Percentiles rank a stretch among this genome's conserved stretches.
phyloP scores from a whole-genome alignment of 805 yeast species.

The Yarrowia keelungensis region DNA sequence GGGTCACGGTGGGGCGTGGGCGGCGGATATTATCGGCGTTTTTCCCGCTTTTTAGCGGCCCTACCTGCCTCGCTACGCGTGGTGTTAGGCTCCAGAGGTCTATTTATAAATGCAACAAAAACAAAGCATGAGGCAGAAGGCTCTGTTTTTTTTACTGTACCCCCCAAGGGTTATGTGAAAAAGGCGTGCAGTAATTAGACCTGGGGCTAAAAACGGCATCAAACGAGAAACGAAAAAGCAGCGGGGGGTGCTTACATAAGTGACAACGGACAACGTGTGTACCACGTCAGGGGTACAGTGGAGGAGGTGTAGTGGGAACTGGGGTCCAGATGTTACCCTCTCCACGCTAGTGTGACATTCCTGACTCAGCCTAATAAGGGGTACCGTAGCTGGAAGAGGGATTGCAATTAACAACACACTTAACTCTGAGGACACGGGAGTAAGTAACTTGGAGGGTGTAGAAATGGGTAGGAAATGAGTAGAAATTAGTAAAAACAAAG shows the following conservation, averaged over 20 bases:
- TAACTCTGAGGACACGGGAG: too few species aligned
- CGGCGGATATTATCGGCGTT: not conserved
- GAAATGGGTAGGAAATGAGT: too few species aligned
- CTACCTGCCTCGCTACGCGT: too few species aligned
- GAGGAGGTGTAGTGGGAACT: too few species aligned
- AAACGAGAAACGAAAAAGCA: not conserved
- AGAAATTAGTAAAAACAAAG: too few species aligned
- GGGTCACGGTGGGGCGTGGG: not conserved
- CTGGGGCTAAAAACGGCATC: constrained; percentile 1
- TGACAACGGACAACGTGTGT: too few species aligned
- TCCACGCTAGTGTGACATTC: too few species aligned
- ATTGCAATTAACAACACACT: too few species aligned
- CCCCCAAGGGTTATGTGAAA: constrained; percentile 6
- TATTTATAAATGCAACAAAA: constrained; percentile 14
- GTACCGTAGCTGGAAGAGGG: not conserved
- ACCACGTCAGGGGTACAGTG: too few species aligned
- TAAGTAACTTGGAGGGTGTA: too few species aligned
- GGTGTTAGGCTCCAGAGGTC: not conserved
- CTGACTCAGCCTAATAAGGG: constrained; percentile 5
- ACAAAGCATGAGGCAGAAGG: constrained; percentile 29
- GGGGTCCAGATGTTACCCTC: too few species aligned
- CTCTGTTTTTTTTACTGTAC: not conserved
- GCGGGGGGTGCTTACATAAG: not conserved
- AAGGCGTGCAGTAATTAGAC: constrained; percentile 1
- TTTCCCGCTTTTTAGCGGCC: not conserved